Evolutionary conservation across 2,329 filamentous ascomycete species (phyloP).

Genomic region (Aspergillus tamarii): DNA sequence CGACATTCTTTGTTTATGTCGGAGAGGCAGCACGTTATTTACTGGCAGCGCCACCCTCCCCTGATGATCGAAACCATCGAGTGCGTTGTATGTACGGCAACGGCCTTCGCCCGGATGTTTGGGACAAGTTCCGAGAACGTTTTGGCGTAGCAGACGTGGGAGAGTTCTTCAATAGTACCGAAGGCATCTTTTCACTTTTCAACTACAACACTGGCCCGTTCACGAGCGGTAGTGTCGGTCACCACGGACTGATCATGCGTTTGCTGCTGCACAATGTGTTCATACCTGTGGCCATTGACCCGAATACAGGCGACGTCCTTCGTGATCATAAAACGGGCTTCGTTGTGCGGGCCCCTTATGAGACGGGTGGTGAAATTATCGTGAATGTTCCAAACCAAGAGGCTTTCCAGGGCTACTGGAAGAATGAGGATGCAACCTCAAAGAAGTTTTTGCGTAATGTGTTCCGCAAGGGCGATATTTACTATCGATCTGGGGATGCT

Average conservation of each 20-base stretch:
- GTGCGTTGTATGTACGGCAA: constrained; percentile 53
- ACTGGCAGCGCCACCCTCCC: constrained; percentile 62
- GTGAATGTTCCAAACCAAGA: constrained; percentile 62
- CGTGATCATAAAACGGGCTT: constrained; percentile 71
- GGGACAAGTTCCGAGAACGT: constrained; percentile 58
- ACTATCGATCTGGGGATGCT: constrained; percentile 70
- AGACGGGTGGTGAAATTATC: constrained; percentile 74
- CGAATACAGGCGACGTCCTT: constrained; percentile 67
- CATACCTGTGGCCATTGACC: constrained; percentile 70
- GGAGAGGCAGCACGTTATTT: constrained; percentile 77
- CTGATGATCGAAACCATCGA: constrained; percentile 49
- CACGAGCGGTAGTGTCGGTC: constrained; percentile 66
- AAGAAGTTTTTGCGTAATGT: constrained; percentile 69
- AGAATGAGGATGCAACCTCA: constrained; percentile 66
- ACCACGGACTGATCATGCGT: constrained; percentile 68
- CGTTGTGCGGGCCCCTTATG: constrained; percentile 64
- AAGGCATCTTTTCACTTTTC: constrained; percentile 67
- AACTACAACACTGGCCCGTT: constrained; percentile 67
- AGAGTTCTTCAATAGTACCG: constrained; percentile 80
- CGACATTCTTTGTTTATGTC: constrained; percentile 76
- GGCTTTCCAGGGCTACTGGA: constrained; percentile 71
- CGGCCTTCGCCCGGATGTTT: constrained; percentile 53
- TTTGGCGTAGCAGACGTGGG: constrained; percentile 57
- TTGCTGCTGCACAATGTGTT: constrained; percentile 56
- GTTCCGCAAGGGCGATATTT: constrained; percentile 68